Percentiles rank a stretch among this genome's conserved stretches.
Conservation (phyloP, 106 monocot genomes). For the Posidonia australis region DNA sequence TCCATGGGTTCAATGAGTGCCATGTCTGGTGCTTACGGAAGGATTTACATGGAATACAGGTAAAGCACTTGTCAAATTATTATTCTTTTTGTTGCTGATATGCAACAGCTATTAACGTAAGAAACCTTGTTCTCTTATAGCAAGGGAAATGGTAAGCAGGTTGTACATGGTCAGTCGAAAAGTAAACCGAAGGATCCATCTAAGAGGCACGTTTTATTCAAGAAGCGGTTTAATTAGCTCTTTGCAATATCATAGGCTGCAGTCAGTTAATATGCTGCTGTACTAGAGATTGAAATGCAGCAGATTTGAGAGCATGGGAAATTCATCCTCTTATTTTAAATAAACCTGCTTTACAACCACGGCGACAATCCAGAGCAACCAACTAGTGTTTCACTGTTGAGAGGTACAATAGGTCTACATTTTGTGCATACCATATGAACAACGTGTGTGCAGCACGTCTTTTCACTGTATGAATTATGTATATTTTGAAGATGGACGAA, state of each 20-base stretch:
- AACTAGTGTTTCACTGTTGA: too few species aligned
- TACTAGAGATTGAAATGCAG: too few species aligned
- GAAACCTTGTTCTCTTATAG: slow-evolving; percentile 22
- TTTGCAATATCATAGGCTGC: background rate
- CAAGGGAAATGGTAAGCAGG: slow-evolving; percentile 43
- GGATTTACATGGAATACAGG: slow-evolving; percentile 97
- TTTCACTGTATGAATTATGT: too few species aligned
- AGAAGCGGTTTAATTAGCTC: slow-evolving; percentile 35
- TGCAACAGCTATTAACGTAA: background rate
- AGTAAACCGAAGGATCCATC: slow-evolving; percentile 78
- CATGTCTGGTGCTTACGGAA: slow-evolving; percentile 76
- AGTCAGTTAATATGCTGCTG: too few species aligned
- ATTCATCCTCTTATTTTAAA: too few species aligned
- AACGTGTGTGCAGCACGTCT: too few species aligned
- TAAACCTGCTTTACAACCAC: too few species aligned
- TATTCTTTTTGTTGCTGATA: background rate
- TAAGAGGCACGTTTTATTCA: slow-evolving; percentile 83
- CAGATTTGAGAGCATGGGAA: too few species aligned
- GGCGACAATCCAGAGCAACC: too few species aligned
- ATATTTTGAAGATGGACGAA: too few species aligned
- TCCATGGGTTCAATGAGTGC: slow-evolving; percentile 76
- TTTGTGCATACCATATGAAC: too few species aligned
- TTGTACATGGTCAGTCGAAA: slow-evolving; percentile 29
- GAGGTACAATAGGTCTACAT: too few species aligned
- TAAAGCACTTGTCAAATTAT: slow-evolving; percentile 13